A percentile compares a stretch with the other conserved stretches of the same genome.
Conservation (phyloP, 2,329 filamentous ascomycete genomes). For the Tolypocladium capitatum region DNA sequence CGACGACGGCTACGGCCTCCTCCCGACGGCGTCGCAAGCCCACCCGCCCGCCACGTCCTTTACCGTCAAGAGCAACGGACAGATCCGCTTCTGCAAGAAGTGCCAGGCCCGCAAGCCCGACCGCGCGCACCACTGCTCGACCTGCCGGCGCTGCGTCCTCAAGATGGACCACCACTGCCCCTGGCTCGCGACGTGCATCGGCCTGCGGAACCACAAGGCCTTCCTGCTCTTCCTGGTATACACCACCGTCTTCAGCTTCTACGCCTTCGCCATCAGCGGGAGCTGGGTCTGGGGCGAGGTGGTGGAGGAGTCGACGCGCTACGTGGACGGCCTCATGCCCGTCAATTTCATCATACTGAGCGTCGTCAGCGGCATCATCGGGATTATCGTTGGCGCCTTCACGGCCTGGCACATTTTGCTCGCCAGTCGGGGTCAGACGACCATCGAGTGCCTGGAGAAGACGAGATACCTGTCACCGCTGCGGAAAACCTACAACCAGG, state of each 20-base stretch:
- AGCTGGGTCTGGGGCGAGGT: slow-evolving; percentile 81
- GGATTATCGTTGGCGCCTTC: slow-evolving; percentile 77
- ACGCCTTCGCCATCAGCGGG: slow-evolving; percentile 62
- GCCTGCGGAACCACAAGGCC: slow-evolving; percentile 86
- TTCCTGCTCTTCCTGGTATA: slow-evolving; percentile 90
- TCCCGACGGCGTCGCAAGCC: slow-evolving; percentile 54
- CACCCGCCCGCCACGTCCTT: slow-evolving; percentile 53
- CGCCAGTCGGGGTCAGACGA: slow-evolving; percentile 69
- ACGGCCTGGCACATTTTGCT: slow-evolving; percentile 85
- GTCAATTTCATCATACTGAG: slow-evolving; percentile 84
- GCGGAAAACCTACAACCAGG: slow-evolving; percentile 52
- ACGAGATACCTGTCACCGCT: slow-evolving; percentile 82
- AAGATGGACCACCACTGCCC: slow-evolving; percentile 99
- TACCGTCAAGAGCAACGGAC: slow-evolving; percentile 85
- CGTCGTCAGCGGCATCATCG: slow-evolving; percentile 82
- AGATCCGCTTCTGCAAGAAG: slow-evolving; percentile 89
- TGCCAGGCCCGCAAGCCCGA: slow-evolving; percentile 91
- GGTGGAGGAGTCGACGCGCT: slow-evolving; percentile 52
- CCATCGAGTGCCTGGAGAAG: slow-evolving; percentile 92
- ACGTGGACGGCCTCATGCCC: slow-evolving; percentile 66
- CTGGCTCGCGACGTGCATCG: slow-evolving; percentile 93
- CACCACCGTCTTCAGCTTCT: slow-evolving; percentile 72
- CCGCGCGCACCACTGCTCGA: slow-evolving; percentile 91
- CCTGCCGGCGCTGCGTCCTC: slow-evolving; percentile 82
- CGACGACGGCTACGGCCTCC: slow-evolving; percentile 59